A percentile compares a stretch with the other conserved stretches of the same genome.
Evolutionary conservation across 805 yeast genomes (phyloP).

Genomic region (Kluyveromyces nonfermentans): DNA sequence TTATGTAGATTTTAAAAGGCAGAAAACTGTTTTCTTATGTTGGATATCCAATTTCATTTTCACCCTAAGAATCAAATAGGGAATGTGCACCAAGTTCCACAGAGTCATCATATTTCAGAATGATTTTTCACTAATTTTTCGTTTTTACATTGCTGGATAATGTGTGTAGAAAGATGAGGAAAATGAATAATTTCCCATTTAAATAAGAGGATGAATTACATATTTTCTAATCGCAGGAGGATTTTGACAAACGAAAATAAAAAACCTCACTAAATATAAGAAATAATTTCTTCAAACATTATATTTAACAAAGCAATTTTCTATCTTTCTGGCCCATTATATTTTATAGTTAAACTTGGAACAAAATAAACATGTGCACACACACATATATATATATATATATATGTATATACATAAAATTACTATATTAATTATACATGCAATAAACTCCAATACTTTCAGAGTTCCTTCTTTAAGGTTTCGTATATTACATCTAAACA

Average conservation of each 20-base stretch:
- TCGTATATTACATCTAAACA: conserved; percentile 48
- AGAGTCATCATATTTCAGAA: not conserved
- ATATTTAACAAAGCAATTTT: too few relatives aligned
- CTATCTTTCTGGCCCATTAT: too few relatives aligned
- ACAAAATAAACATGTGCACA: too few relatives aligned
- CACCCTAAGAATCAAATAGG: not conserved
- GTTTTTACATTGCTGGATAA: conserved; percentile 5
- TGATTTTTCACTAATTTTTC: not conserved
- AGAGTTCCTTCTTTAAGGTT: conserved; percentile 1
- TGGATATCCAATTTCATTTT: not conserved
- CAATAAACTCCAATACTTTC: not conserved
- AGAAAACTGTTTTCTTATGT: not conserved
- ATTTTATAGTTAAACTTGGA: too few relatives aligned
- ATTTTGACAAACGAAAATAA: too few relatives aligned
- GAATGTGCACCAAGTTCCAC: not conserved
- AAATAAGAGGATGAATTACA: not conserved
- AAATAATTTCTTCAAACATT: too few relatives aligned
- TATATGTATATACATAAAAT: too few relatives aligned
- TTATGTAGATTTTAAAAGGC: conserved; percentile 60
- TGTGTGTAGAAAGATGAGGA: conserved; percentile 2
- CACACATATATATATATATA: too few relatives aligned
- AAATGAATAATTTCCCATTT: not conserved
- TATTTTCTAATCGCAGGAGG: not conserved
- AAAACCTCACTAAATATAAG: too few relatives aligned
- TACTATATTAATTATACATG: not conserved